These are phyloP conservation scores for Ilyonectria robusta DNA, from an alignment of 2,329 filamentous ascomycete species.

Conservation along the genomic window DNA sequence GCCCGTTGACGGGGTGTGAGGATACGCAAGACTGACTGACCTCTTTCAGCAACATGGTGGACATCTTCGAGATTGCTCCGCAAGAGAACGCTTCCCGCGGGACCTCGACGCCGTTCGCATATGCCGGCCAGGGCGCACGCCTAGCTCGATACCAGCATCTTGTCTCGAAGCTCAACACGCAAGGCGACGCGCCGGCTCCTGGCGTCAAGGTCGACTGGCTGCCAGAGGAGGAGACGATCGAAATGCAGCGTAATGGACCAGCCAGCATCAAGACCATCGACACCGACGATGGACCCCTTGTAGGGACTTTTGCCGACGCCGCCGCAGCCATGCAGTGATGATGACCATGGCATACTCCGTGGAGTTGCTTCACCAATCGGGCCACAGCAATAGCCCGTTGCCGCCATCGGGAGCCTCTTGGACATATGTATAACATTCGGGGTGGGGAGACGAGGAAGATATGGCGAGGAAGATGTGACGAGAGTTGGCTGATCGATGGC, in stretches of 20 bases:
- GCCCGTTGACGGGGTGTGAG: background rate
- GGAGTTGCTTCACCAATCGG: constrained; percentile 10
- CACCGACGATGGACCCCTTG: constrained; percentile 60
- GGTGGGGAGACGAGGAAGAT: constrained; percentile 2
- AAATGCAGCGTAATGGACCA: constrained; percentile 58
- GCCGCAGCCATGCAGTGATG: constrained; percentile 64
- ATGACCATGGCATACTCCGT: constrained; percentile 17
- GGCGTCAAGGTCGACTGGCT: constrained; percentile 70
- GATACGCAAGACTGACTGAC: constrained; percentile 24
- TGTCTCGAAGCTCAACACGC: constrained; percentile 70
- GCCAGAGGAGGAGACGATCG: constrained; percentile 64
- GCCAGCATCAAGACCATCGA: constrained; percentile 53
- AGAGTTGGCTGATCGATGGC: constrained; percentile 12
- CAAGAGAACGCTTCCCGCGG: constrained; percentile 59
- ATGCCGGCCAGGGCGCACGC: constrained; percentile 69
- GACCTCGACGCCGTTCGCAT: constrained; percentile 58
- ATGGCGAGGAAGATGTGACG: constrained; percentile 9
- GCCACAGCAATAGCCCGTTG: background rate
- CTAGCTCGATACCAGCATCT: constrained; percentile 73
- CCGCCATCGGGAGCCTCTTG: background rate
- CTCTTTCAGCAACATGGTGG: constrained; percentile 72
- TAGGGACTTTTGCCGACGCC: constrained; percentile 74
- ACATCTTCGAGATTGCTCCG: constrained; percentile 76
- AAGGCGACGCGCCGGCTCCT: constrained; percentile 55
- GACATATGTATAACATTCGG: constrained; percentile 3